Evolutionary conservation across 164 flowering plant species (phyloP), one percentile per base, ranked within the genome.

Genomic region (Piper longum): DNA sequence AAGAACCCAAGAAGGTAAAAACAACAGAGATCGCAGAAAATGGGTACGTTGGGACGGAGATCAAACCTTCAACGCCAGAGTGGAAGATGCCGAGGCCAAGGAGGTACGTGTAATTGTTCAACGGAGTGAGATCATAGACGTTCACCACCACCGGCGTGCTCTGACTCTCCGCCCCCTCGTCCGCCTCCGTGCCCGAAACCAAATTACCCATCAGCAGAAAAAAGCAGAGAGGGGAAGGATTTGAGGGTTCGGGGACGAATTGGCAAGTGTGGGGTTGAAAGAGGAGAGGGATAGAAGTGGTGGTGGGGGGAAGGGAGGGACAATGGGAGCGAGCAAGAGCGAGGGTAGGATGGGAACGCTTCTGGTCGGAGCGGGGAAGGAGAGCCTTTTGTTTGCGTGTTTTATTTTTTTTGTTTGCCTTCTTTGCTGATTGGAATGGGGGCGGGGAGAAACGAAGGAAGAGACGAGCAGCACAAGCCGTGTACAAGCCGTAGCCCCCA

Each of bases 71-170:
- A 68, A 85, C 81, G 44, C 88, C 95, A 0, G 95, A 85, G 68
- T 87, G 95, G 59, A 82, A 88, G 65, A 85, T 82, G 13, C 91
- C 95, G 17, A 81, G 54, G 16, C 95, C 91, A 62, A 85, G 73
- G 85, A 85, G 83, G 63, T 57, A 73, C 43, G 71, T 69, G 75
- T 88, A 88, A 70, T 73, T 66, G 66, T 87, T 87, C 65, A 80
- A 8, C 56, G 92, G 86, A 16, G 89, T 86, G 64, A 88, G 87
- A 75, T 88, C 96, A 67, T 88, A 88, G 16, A 88, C 80, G 61
- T 89, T 86, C 79, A 89, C 61, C 12, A 78, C 57, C 66, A 89
- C 84, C 63, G 71, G 82, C 51, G 80, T 77, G 55, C 68, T 71
- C 41, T 19, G 44, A 52, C 58, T 69, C 40, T 16, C 61, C 7